Percentiles rank a stretch among this genome's conserved stretches.
Evolutionary conservation across 139 green algal species (phyloP).

Genomic region (Microglena sp.): DNA sequence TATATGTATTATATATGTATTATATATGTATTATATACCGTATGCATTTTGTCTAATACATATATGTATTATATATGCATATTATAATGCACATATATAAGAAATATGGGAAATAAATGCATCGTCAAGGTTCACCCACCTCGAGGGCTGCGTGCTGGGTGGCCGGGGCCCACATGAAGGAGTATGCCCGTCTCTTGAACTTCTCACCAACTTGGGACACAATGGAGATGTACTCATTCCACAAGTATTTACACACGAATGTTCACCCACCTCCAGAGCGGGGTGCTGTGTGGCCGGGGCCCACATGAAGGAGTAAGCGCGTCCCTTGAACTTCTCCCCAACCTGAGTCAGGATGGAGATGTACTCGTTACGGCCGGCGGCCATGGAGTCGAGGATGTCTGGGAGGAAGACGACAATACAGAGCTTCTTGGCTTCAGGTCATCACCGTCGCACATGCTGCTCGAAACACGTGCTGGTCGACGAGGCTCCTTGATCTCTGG

Average conservation of each 20-base stretch:
- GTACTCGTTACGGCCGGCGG: conserved; percentile 47
- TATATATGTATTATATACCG: no score
- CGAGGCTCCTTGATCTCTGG: conserved; percentile 64
- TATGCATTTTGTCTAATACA: no score
- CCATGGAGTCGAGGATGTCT: conserved; percentile 80
- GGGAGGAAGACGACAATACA: conserved; percentile 83
- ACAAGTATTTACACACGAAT: no score
- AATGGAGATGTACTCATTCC: no score
- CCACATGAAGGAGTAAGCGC: conserved; percentile 75
- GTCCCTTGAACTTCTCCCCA: conserved; percentile 58
- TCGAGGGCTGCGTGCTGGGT: conserved; percentile 62
- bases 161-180: conserved; percentile 72
- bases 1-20: no score
- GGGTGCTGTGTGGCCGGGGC: conserved; percentile 54
- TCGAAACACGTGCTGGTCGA: conserved; percentile 41
- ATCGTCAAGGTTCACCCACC: no score
- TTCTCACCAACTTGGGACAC: no score
- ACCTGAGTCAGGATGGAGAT: conserved; percentile 49
- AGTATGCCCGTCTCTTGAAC: conserved; percentile 65
- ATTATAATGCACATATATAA: no score
- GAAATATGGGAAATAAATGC: no score
- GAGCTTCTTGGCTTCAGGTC: conserved; percentile 45
- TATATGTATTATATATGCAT: no score
- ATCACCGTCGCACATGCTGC: conserved; percentile 43
- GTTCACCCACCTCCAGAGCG: conserved; percentile 56